A percentile compares a stretch with the other conserved stretches of the same genome.
Evolutionary conservation across 768 basidiomycete genomes (phyloP).

Genomic region (Boletus vinaceobasis): DNA sequence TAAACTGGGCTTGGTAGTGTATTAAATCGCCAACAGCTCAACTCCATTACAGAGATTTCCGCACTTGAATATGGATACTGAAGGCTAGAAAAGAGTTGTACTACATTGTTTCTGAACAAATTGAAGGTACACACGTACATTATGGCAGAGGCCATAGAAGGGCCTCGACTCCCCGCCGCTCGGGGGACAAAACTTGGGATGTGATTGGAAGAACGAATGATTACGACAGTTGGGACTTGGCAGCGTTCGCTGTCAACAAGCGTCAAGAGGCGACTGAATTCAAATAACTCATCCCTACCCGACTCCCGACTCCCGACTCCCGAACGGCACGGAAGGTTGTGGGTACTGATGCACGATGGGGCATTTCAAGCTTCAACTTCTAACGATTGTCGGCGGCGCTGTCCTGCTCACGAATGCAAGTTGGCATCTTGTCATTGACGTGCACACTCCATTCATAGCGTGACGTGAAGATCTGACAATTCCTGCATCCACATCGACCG

Average conservation of each 20-base stretch:
- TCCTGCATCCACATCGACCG: too few species aligned
- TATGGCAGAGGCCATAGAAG: not conserved
- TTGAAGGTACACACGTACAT: not conserved
- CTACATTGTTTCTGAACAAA: not conserved
- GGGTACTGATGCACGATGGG: too few species aligned
- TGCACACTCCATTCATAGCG: too few species aligned
- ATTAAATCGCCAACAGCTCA: not conserved
- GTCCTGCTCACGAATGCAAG: too few species aligned
- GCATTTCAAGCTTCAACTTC: too few species aligned
- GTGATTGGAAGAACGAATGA: slow-evolving; percentile 4
- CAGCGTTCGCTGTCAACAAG: not conserved
- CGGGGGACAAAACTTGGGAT: not conserved
- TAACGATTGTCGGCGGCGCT: too few species aligned
- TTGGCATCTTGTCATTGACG: too few species aligned
- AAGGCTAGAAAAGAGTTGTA: too few species aligned
- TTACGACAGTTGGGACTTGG: slow-evolving; percentile 2
- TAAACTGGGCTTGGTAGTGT: not conserved
- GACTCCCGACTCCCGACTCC: not conserved
- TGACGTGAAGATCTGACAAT: too few species aligned
- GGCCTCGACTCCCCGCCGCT: not conserved
- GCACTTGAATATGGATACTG: not conserved
- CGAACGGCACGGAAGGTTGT: not conserved
- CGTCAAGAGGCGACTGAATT: not conserved
- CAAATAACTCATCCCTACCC: not conserved
- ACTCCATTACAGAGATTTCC: not conserved